Evolutionary conservation across 106 monocot species (phyloP), one percentile per base, ranked within the genome.

Genomic region (Agapanthus africanus): DNA sequence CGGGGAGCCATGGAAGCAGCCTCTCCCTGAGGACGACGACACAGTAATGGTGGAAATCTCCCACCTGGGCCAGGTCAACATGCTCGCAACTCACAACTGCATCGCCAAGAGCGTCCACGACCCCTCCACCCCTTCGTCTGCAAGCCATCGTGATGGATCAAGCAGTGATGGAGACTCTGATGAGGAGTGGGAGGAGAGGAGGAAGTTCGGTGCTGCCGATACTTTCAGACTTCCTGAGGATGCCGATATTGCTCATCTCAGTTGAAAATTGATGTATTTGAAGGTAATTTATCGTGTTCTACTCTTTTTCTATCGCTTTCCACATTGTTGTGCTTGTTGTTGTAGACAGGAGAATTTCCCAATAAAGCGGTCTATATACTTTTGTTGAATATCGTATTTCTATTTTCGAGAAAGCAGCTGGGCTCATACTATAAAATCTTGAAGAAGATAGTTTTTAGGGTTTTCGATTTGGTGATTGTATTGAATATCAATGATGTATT

Each of bases 1-100:
- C 33, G 95, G 95, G 15, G 95, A 97, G 77, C 95, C 95, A 9
- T 91, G 95, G 95, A 91, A 85, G 77, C 95, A 97, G 52, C 91
- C 91, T 27, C 76, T 97, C 7, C 95, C 95, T 5, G 21, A 67
- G 46, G 76, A 97, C 11, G 66, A 66, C 7, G 66, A 84, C 71
- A 86, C 86, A 0, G 95, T 97, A 18, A 86, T 86, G 35, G 84
- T 97, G 14, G 91, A 91, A 63, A 97, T 91, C 62, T 86, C 91
- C 34, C 91, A 89, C 57, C 84, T 76, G 4, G 82, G 86, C 14
- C 86, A 82, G 59, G 88, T 91, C 34, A 88, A 79, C 67, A 91
- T 97, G 84, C 82, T 97, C 0, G 91, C 95, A 32, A 41, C 63
- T 11, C 19, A 75, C 0, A 70, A 64, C 49, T 97, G 95, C 82